phyloP scores from a whole-genome alignment of 2,329 filamentous ascomycete genomes.

The Tolypocladium capitatum region DNA sequence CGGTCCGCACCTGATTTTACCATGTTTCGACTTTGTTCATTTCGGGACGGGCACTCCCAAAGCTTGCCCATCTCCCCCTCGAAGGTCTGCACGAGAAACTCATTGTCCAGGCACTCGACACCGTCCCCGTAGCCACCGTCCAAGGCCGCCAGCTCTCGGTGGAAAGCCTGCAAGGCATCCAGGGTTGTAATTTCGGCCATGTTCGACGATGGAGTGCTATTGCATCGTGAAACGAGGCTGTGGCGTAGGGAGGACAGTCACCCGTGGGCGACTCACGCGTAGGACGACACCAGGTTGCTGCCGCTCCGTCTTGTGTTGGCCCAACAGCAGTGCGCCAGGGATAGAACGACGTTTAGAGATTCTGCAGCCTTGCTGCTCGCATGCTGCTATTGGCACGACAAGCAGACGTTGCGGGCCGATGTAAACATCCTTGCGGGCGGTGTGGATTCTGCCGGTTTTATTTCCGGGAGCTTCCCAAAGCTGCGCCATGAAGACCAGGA shows the following conservation, averaged over 20 bases:
- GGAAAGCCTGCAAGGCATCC: slow-evolving; percentile 68
- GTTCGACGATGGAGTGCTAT: slow-evolving; percentile 26
- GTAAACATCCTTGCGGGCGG: slow-evolving; percentile 17
- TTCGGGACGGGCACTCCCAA: slow-evolving; percentile 63
- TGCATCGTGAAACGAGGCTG: slow-evolving; percentile 23
- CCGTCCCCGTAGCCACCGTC: slow-evolving; percentile 50
- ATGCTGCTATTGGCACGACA: slow-evolving; percentile 7
- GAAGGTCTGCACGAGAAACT: slow-evolving; percentile 56
- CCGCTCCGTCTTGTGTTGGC: slow-evolving; percentile 7
- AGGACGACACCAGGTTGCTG: neutral
- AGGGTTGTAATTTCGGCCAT: slow-evolving; percentile 67
- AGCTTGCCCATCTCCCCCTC: slow-evolving; percentile 58
- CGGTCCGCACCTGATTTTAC: slow-evolving; percentile 49
- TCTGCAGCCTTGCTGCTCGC: slow-evolving; percentile 18
- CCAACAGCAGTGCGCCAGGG: neutral
- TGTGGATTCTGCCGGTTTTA: slow-evolving; percentile 20
- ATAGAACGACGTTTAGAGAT: slow-evolving; percentile 10
- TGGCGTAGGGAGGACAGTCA: neutral
- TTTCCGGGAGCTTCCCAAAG: slow-evolving; percentile 1
- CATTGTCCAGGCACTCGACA: slow-evolving; percentile 56
- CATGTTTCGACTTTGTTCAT: slow-evolving; percentile 58
- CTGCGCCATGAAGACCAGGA: neutral
- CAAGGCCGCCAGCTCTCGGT: slow-evolving; percentile 70
- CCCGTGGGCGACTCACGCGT: neutral
- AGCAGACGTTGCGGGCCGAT: slow-evolving; percentile 11